phyloP scores from a whole-genome alignment of 78 protist species.

The Guillardia theta region DNA sequence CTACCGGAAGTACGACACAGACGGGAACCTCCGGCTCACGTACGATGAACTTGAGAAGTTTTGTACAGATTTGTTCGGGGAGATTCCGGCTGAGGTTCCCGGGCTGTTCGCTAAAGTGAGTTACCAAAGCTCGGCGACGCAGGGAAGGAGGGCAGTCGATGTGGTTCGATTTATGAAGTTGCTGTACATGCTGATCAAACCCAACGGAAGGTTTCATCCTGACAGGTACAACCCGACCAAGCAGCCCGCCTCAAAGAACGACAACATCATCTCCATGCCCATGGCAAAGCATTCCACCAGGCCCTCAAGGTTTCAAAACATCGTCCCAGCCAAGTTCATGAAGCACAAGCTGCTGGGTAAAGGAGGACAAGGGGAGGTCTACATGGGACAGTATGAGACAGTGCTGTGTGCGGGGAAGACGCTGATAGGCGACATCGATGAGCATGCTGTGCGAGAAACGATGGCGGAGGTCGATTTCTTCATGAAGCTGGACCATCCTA shows the following conservation, averaged over 20 bases:
- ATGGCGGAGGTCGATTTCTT: neutral
- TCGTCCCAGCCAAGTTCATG: neutral
- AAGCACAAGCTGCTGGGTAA: slow-evolving; percentile 19
- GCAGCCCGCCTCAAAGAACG: neutral
- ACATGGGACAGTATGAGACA: neutral
- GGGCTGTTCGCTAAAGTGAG: neutral
- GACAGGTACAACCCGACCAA: neutral
- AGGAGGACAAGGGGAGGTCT: neutral
- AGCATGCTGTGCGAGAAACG: neutral
- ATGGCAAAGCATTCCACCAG: neutral
- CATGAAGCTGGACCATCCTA: neutral
- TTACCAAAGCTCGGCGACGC: neutral
- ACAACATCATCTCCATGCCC: neutral
- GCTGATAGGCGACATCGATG: neutral
- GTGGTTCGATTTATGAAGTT: neutral
- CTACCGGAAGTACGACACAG: neutral
- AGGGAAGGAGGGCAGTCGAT: neutral
- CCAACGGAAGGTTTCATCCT: neutral
- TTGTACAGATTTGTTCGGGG: neutral
- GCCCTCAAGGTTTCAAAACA: neutral
- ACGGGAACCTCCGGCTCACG: slow-evolving; percentile 9
- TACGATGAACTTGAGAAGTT: neutral
- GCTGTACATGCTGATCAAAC: neutral
- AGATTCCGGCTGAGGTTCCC: neutral
- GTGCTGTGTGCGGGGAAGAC: neutral